Base-by-base conservation (phyloP, 2,329 filamentous ascomycete genomes). In the Colletotrichum endophyticum region DNA sequence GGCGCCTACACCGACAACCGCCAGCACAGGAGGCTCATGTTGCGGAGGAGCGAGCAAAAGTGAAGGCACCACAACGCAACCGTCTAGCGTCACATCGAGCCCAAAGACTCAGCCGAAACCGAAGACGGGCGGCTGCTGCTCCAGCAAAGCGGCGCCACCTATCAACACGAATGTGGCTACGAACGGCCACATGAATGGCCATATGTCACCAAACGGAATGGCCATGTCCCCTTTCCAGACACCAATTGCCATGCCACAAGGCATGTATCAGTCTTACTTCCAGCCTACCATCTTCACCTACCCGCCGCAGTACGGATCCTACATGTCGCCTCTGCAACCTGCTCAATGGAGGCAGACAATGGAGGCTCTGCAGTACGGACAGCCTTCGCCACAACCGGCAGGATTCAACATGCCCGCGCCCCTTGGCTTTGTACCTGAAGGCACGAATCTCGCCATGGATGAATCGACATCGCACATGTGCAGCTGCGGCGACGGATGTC, bases 401-500 rank as follows among this genome's bases (percentile, higher is more conserved):
- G 36, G 44, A 9, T 78, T 70, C 53, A 49, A 57, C 34, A 69
- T 69, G 67, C 16, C 71, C 32, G 25, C 77, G 7, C 61, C 75
- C 4, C 56, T 78, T 6, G 57, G 28, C 19, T 79, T 72, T 56
- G 22, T 28, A 5, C 44, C 74, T 5, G 69, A 71, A 16, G 72
- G 57, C 62, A 28, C 57, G 28, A 80, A 64, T 28, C 78, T 66
- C 78, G 76, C 79, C 53, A 81, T 81, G 83, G 78, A 72, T 32
- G 72, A 70, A 25, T 66, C 64, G 15, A 86, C 83, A 25, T 85
- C 81, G 70, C 85, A 85, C 62, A 85, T 83, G 70, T 95, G 93
- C 79, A 87, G 87, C 64, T 95, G 93, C 80, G 93, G 93, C 25
- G 90, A 93, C 70, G 86, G 86, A 32, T 95, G 93, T 78, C 89